Base-by-base conservation (phyloP, 1,284 basidiomycete genomes). In the Singerocomus inundabilis region DNA sequence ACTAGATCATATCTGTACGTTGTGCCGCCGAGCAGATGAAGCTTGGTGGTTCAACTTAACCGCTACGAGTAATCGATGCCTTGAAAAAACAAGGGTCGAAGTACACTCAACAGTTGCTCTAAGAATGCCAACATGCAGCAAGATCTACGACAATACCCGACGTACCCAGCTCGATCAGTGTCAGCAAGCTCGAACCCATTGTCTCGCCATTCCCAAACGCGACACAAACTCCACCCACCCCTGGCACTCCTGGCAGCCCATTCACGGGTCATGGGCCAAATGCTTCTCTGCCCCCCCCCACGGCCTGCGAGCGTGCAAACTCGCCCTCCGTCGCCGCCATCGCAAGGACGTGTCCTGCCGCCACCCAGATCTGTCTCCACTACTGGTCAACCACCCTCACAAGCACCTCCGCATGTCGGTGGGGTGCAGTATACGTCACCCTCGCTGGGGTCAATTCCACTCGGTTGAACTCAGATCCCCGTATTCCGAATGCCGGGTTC, bases 151-250 rank as follows among this genome's bases (percentile, higher is more conserved):
- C 21, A 21, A 21, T 21, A 21, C 21, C 4, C 21, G 21, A 21
- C 21, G 21, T 21, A 2, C 77, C 84, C 2, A 75, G 75, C 33
- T 72, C 79, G 2, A 63, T 76, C 8, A 74, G 67, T 45, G 57
- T 71, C 24, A 70, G 67, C 38, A 88, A 88, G 60, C 82, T 80
- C 1, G 73, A 75, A 4, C 80, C 91, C 1, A 96, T 98, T 67
- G 86, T 85, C 13, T 82, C 91, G 25, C 94, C 94, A 1, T 97
- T 98, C 84, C 91, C 93, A 8, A 92, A 91, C 58, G 77, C 77
- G n/a, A 72, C 76, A 18, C 70, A 71, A 11, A 76, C 77, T 42
- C 75, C 78, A 9, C 74, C 77, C 36, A 64, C 55, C 10, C 60
- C 72, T 34, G 64, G 71, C 8, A 72, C 79, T 29, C 21, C 21